Evolutionary conservation across 2,329 filamentous ascomycete genomes (phyloP).

Genomic region (Acrodontium crateriforme): DNA sequence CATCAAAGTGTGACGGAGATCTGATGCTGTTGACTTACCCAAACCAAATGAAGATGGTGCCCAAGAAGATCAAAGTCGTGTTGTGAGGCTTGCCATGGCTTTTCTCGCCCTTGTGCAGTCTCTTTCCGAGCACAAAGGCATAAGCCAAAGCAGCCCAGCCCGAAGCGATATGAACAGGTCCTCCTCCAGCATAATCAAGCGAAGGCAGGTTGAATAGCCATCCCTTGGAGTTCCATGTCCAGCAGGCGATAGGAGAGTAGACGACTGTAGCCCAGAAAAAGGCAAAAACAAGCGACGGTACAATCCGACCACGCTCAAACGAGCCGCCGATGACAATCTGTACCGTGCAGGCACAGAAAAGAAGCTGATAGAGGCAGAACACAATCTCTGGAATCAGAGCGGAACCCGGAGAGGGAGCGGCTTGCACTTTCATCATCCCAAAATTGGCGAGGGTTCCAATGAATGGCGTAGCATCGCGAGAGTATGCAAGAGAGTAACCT

Average conservation of each 20-base stretch:
- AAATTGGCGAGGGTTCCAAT: constrained; percentile 51
- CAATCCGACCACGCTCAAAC: constrained; percentile 49
- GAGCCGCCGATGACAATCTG: constrained; percentile 52
- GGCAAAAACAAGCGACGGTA: constrained; percentile 50
- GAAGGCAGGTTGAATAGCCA: constrained; percentile 50
- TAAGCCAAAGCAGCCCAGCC: constrained; percentile 52
- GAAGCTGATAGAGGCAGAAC: constrained; percentile 51
- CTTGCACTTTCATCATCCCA: constrained; percentile 45
- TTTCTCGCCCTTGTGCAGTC: constrained; percentile 35
- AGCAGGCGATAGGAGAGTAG: constrained; percentile 50
- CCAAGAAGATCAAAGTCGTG: constrained; percentile 48
- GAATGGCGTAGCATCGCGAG: constrained; percentile 44
- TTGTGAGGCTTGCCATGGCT: constrained; percentile 46
- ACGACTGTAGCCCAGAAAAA: constrained; percentile 53
- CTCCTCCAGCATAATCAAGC: constrained; percentile 48
- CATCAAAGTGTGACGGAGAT: not conserved
- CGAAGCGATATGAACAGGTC: constrained; percentile 50
- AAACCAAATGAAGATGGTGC: constrained; percentile 53
- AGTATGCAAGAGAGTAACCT: constrained; percentile 52
- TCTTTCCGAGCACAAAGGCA: constrained; percentile 48
- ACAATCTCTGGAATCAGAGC: constrained; percentile 48
- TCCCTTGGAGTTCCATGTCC: constrained; percentile 54
- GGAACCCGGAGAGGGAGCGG: constrained; percentile 46
- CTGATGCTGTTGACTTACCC: too few relatives aligned
- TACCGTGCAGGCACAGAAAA: constrained; percentile 49